Evolutionary conservation across 2,329 filamentous ascomycete species (phyloP).

Genomic region (Venturia nashicola): DNA sequence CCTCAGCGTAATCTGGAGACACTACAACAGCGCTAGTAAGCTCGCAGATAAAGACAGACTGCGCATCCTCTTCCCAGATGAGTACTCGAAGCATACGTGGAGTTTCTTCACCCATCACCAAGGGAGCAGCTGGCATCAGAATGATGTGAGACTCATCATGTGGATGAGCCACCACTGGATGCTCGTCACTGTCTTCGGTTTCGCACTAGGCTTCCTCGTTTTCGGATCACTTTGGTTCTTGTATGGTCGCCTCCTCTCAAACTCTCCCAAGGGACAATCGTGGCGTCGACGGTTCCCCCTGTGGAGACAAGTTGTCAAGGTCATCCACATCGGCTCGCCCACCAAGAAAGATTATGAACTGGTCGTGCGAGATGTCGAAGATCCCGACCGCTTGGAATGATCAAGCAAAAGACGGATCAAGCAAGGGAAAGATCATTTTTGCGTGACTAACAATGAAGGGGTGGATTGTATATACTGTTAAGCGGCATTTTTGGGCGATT

Average conservation of each 20-base stretch:
- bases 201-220: conserved; percentile 37
- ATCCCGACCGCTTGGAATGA: background rate
- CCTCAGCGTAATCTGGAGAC: conserved; percentile 62
- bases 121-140: conserved; percentile 54
- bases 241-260: conserved; percentile 27
- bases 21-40: conserved; percentile 48
- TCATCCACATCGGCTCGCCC: background rate
- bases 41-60: conserved; percentile 41
- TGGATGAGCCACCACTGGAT: conserved; percentile 48
- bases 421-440: background rate
- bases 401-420: background rate
- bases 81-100: conserved; percentile 57
- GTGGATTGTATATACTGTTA: background rate
- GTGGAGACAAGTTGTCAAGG: background rate
- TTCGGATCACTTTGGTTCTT: conserved; percentile 40
- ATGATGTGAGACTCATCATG: conserved; percentile 52
- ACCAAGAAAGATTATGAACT: background rate
- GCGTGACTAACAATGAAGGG: background rate
- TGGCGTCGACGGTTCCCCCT: background rate
- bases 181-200: conserved; percentile 42
- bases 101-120: conserved; percentile 59
- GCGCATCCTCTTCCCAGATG: conserved; percentile 55
- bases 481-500: background rate
- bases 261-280: conserved; percentile 1
- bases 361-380: background rate